A percentile compares a stretch with the other conserved stretches of the same genome.
Conservation (phyloP, 306 rosid genomes). For the Elaeagnus macrophylla region DNA sequence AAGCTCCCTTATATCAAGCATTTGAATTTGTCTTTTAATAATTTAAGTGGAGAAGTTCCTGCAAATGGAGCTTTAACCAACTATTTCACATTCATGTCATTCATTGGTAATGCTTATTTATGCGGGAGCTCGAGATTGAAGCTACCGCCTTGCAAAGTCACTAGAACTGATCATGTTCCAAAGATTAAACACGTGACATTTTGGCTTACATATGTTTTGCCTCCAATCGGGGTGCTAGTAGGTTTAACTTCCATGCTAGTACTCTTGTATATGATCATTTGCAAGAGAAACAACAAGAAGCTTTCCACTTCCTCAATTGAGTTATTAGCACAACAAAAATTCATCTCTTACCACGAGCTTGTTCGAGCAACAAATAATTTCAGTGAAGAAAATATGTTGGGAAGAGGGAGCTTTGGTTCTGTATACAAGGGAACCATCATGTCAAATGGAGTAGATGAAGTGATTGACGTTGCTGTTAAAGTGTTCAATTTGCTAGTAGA, state of each 20-base stretch:
- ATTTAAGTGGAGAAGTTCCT: conserved; percentile 1
- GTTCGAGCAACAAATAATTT: conserved; percentile 12
- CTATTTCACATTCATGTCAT: not conserved
- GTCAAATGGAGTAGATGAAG: not conserved
- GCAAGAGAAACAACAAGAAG: not conserved
- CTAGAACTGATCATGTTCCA: not conserved
- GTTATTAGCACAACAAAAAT: not conserved
- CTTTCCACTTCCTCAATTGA: not conserved
- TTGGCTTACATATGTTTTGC: not conserved
- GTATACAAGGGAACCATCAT: conserved; percentile 16
- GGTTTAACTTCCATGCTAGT: not conserved
- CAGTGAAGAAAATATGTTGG: conserved; percentile 8
- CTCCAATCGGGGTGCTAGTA: not conserved
- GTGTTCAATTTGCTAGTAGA: conserved; percentile 10
- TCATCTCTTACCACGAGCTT: not conserved
- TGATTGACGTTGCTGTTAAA: conserved; percentile 9
- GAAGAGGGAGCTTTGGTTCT: conserved; percentile 7
- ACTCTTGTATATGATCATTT: too few relatives aligned
- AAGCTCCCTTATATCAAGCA: not conserved
- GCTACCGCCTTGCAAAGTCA: not conserved
- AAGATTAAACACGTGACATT: not conserved
- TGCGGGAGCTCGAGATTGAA: not conserved
- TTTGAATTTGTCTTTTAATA: not conserved
- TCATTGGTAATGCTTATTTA: not conserved
- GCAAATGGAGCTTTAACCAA: not conserved